phyloP scores from a whole-genome alignment of 2,329 filamentous ascomycete species.

The Colletotrichum sansevieriae region DNA sequence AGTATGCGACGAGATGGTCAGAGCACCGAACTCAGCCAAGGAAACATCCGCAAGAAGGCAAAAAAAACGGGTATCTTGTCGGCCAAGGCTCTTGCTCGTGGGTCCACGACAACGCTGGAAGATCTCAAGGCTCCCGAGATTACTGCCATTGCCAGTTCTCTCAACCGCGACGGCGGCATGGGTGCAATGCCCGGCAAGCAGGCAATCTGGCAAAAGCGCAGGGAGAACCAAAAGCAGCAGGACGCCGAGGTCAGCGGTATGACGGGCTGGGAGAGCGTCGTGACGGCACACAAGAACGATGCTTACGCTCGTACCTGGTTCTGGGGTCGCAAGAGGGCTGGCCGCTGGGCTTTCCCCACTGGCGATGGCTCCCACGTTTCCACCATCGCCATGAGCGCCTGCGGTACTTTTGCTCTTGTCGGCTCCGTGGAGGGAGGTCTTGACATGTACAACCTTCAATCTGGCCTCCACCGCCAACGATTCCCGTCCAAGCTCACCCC shows the following conservation, averaged over 20 bases:
- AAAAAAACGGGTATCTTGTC: slow-evolving; percentile 86
- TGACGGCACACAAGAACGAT: slow-evolving; percentile 92
- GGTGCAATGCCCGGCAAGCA: slow-evolving; percentile 84
- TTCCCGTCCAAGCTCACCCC: slow-evolving; percentile 86
- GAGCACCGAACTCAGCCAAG: slow-evolving; percentile 93
- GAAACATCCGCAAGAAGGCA: slow-evolving; percentile 86
- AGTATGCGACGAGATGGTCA: slow-evolving; percentile 95
- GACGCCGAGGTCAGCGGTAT: slow-evolving; percentile 80
- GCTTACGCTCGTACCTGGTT: slow-evolving; percentile 94
- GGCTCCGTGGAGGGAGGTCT: slow-evolving; percentile 87
- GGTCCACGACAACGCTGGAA: slow-evolving; percentile 75
- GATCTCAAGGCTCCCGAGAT: slow-evolving; percentile 91
- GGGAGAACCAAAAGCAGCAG: slow-evolving; percentile 70
- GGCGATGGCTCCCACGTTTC: slow-evolving; percentile 85
- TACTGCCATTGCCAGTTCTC: slow-evolving; percentile 88
- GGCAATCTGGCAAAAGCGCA: slow-evolving; percentile 85
- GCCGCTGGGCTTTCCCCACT: slow-evolving; percentile 92
- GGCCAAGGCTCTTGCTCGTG: slow-evolving; percentile 66
- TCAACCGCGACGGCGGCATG: slow-evolving; percentile 96
- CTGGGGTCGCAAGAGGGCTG: slow-evolving; percentile 94
- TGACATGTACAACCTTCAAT: slow-evolving; percentile 98
- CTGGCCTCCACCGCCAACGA: slow-evolving; percentile 86
- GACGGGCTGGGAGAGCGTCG: slow-evolving; percentile 97
- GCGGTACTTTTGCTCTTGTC: slow-evolving; percentile 92
- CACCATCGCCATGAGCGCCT: slow-evolving; percentile 89